phyloP scores from a whole-genome alignment of 768 basidiomycete species.

The Gymnopilus junonius region DNA sequence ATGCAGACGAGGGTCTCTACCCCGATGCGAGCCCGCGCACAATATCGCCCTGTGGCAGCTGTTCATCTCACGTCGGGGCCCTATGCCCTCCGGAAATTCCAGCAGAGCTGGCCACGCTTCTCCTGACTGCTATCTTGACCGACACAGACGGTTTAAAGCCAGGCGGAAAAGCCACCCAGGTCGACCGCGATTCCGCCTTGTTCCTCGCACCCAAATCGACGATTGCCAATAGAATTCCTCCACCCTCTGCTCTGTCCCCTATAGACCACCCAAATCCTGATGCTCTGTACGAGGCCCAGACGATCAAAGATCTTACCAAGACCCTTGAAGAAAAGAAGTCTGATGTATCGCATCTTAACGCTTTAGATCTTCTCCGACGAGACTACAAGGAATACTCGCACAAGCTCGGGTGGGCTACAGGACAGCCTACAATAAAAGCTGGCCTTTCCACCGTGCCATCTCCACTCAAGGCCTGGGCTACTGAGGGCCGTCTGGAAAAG shows the following conservation, averaged over 20 bases:
- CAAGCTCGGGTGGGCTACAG: slow-evolving; percentile 45
- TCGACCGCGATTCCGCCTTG: slow-evolving; percentile 66
- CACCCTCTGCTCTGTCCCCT: slow-evolving; percentile 51
- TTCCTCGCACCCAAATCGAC: slow-evolving; percentile 67
- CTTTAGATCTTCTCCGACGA: slow-evolving; percentile 82
- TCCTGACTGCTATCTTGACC: slow-evolving; percentile 80
- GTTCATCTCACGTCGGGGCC: slow-evolving; percentile 61
- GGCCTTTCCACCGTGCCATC: slow-evolving; percentile 87
- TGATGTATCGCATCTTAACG: slow-evolving; percentile 67
- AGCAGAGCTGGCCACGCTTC: slow-evolving; percentile 72
- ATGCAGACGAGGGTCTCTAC: slow-evolving; percentile 81
- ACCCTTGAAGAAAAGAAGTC: slow-evolving; percentile 61
- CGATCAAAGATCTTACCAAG: slow-evolving; percentile 52
- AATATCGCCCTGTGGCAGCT: slow-evolving; percentile 76
- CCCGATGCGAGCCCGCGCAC: slow-evolving; percentile 66
- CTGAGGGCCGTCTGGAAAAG: slow-evolving; percentile 44
- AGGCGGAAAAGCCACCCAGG: slow-evolving; percentile 73
- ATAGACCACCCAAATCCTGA: slow-evolving; percentile 31
- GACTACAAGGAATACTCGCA: slow-evolving; percentile 92
- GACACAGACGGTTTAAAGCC: slow-evolving; percentile 83
- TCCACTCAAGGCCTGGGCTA: slow-evolving; percentile 60
- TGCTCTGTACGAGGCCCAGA: slow-evolving; percentile 40
- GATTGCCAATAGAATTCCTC: slow-evolving; percentile 62
- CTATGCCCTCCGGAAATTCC: slow-evolving; percentile 48
- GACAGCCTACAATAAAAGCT: slow-evolving; percentile 50